phyloP scores from a whole-genome alignment of 2,329 filamentous ascomycete species.

The Herpotrichia juniperi region DNA sequence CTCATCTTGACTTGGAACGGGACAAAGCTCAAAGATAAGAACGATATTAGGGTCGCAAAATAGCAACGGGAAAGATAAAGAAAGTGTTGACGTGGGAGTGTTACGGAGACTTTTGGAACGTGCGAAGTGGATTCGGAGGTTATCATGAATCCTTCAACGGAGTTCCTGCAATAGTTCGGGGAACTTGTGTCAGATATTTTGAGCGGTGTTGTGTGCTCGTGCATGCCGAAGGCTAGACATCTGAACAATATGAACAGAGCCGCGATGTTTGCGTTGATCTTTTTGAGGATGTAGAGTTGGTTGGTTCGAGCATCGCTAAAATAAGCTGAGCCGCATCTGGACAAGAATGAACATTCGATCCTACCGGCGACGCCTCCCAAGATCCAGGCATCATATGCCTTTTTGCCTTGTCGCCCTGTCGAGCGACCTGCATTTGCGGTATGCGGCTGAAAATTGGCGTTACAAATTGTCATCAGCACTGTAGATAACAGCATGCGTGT shows the following conservation, averaged over 20 bases:
- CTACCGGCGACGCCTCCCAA: neutral
- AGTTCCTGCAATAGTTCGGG: neutral
- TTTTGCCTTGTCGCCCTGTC: no score
- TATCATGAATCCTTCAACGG: neutral
- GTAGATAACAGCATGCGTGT: neutral
- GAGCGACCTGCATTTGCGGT: neutral
- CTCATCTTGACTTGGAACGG: neutral
- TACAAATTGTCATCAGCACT: neutral
- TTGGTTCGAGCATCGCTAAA: neutral
- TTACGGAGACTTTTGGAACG: neutral
- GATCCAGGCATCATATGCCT: neutral
- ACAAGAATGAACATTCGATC: neutral
- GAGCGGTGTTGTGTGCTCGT: neutral
- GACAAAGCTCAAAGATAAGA: neutral
- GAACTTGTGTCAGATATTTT: neutral
- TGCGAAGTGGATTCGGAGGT: neutral
- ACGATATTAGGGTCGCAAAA: neutral
- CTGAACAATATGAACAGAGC: neutral
- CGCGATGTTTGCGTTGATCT: no score
- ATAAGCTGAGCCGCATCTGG: neutral
- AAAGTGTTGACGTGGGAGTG: neutral
- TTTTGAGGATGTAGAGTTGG: neutral
- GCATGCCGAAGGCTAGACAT: neutral
- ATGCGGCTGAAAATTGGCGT: neutral
- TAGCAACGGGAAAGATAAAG: neutral